Conservation (phyloP, 2,329 filamentous ascomycete genomes). For the Pseudomassariella vexata region DNA sequence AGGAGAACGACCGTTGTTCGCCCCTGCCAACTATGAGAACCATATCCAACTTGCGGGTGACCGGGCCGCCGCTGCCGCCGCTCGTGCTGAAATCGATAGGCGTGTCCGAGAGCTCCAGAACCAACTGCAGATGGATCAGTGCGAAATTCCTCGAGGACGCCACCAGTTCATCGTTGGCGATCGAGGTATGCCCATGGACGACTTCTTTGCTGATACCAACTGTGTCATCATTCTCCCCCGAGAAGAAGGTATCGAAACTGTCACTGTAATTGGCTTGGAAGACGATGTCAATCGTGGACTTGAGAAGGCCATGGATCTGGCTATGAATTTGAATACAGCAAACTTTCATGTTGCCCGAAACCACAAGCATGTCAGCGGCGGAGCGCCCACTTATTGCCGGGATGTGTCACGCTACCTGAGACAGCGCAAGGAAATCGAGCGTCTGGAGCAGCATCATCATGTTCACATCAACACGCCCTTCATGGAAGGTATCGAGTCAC, state of each 20-base stretch:
- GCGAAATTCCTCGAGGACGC: slow-evolving; percentile 76
- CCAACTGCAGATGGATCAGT: slow-evolving; percentile 70
- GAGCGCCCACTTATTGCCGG: slow-evolving; percentile 72
- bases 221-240: slow-evolving; percentile 80
- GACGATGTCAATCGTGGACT: slow-evolving; percentile 69
- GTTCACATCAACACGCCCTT: slow-evolving; percentile 83
- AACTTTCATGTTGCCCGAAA: slow-evolving; percentile 78
- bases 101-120: slow-evolving; percentile 70
- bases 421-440: slow-evolving; percentile 73
- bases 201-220: slow-evolving; percentile 86
- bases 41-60: slow-evolving; percentile 86
- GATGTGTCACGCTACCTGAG: slow-evolving; percentile 85
- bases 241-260: slow-evolving; percentile 71
- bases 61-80: slow-evolving; percentile 72
- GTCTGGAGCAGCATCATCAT: slow-evolving; percentile 73
- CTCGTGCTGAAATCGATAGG: slow-evolving; percentile 74
- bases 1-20: slow-evolving; percentile 64
- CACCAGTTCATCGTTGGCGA: slow-evolving; percentile 95
- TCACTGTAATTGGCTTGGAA: slow-evolving; percentile 78
- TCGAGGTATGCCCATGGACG: slow-evolving; percentile 69
- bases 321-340: slow-evolving; percentile 78
- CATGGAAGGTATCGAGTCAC: slow-evolving; percentile 61
- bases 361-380: slow-evolving; percentile 67
- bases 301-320: slow-evolving; percentile 82
- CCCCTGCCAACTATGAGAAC: slow-evolving; percentile 62